These are phyloP conservation scores for Aeschynomene evenia DNA, from an alignment of 306 rosid genomes.

Conservation along the genomic window DNA sequence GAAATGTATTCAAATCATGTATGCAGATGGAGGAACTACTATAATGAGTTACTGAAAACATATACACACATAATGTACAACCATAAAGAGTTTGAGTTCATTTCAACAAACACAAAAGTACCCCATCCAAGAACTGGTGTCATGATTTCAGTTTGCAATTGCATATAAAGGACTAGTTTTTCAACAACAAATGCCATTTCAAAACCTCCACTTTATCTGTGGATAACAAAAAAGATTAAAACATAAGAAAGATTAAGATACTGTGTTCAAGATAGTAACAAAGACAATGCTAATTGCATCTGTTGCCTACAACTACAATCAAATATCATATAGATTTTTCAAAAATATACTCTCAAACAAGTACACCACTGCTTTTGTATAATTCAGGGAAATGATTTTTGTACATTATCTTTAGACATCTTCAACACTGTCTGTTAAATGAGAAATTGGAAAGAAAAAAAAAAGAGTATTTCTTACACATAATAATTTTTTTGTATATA, in stretches of 20 bases:
- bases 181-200: conserved; percentile 7
- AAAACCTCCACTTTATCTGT: conserved; percentile 16
- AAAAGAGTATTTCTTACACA: too few species aligned
- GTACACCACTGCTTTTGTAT: too few species aligned
- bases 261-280: background rate
- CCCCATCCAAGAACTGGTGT: background rate
- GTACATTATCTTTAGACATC: too few species aligned
- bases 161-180: background rate
- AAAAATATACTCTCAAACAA: too few species aligned
- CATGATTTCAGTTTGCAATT: background rate
- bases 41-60: too few species aligned
- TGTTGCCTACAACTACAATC: too few species aligned
- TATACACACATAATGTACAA: background rate
- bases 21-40: background rate
- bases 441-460: too few species aligned
- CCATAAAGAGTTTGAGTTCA: background rate
- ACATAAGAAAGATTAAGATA: background rate
- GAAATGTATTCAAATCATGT: background rate
- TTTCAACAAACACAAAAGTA: background rate
- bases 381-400: too few species aligned
- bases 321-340: too few species aligned
- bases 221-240: conserved; percentile 17
- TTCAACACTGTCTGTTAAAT: too few species aligned
- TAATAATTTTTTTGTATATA: too few species aligned
- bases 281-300: background rate